Evolutionary conservation across 805 yeast species (phyloP), one percentile per base, ranked within the genome.

Genomic region (Nakazawaea ernobii): DNA sequence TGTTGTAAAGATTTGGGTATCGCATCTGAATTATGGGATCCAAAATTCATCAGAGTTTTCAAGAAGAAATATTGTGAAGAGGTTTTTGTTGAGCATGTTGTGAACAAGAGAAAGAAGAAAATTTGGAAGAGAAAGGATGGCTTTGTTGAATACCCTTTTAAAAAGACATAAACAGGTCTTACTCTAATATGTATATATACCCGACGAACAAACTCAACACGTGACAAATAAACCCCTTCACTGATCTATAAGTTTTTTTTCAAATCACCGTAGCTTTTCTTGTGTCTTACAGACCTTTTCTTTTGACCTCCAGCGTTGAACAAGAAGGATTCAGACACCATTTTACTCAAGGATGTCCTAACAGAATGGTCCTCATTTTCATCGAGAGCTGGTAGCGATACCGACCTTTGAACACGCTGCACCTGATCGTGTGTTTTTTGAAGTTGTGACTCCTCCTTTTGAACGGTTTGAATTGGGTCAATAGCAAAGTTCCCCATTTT

Each of bases 21-120:
- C 54, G 99, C 97, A 1, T 86, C 95, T 49, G 99, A 94, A 61
- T 73, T 94, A 43, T 94, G 99, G 99, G 99, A 94, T 62, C 99
- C 99, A 2, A 70, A 80, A 37, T 94, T 92, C 57, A 90, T 94
- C 52, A 76, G 86, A 55, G 57, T 61, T 40, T 86, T 82, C 66
- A 86, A 86, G 61, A 71, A 69, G 51, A 64, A 73, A 48, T 59
- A 76, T 54, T 89, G 97, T 64, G 91, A 84, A 49, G 90, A 88
- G 55, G 79, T 82, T 51, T 89, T 86, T 65, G 96, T 84, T 15
- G 96, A 90, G 58, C 92, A 89, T 63, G 80, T 82, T 20, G 75
- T 79, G 8, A 86, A 87, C 17, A 87, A 86, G 70, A 83, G 77
- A 71, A 88, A 86, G 81, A 86, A 85, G 79, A 88, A 85, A 71